Evolutionary conservation across 1,284 basidiomycete species (phyloP).

Genomic region (Fistulinella cinereoalba): DNA sequence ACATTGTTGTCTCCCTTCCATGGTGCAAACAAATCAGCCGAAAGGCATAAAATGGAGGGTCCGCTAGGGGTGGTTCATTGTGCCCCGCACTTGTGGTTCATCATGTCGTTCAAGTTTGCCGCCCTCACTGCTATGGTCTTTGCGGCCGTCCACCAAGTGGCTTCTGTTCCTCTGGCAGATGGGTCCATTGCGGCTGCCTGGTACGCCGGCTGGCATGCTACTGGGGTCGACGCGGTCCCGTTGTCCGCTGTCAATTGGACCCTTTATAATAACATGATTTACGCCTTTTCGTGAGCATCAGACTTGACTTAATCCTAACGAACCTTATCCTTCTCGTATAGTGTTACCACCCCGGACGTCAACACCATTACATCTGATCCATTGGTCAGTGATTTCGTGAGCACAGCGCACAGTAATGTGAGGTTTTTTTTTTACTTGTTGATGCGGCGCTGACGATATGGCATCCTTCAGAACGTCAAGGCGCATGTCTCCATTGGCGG

Average conservation of each 20-base stretch:
- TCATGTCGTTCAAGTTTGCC: too few species aligned
- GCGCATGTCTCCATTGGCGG: conserved; percentile 73
- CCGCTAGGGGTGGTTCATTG: too few species aligned
- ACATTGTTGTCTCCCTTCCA: not conserved
- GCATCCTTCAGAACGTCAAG: not conserved
- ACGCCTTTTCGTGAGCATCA: conserved; percentile 36
- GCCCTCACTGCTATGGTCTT: too few species aligned
- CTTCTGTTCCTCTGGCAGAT: too few species aligned
- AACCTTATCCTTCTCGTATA: conserved; percentile 12
- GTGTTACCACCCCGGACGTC: conserved; percentile 44
- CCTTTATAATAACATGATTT: conserved; percentile 48
- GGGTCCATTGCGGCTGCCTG: too few species aligned
- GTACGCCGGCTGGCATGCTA: too few species aligned
- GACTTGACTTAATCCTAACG: not conserved
- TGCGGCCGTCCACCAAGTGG: too few species aligned
- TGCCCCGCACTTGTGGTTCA: too few species aligned
- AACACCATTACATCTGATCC: conserved; percentile 34
- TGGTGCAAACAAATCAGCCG: not conserved
- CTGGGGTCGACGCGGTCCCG: conserved; percentile 41
- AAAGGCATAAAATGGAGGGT: not conserved
- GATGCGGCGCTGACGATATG: not conserved
- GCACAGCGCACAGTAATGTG: conserved; percentile 44
- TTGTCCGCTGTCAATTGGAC: conserved; percentile 39
- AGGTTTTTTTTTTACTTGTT: not conserved
- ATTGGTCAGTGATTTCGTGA: conserved; percentile 46